A percentile compares a stretch with the other conserved stretches of the same genome.
phyloP scores from a whole-genome alignment of 2,329 filamentous ascomycete genomes.

The Aspergillus nomiae region DNA sequence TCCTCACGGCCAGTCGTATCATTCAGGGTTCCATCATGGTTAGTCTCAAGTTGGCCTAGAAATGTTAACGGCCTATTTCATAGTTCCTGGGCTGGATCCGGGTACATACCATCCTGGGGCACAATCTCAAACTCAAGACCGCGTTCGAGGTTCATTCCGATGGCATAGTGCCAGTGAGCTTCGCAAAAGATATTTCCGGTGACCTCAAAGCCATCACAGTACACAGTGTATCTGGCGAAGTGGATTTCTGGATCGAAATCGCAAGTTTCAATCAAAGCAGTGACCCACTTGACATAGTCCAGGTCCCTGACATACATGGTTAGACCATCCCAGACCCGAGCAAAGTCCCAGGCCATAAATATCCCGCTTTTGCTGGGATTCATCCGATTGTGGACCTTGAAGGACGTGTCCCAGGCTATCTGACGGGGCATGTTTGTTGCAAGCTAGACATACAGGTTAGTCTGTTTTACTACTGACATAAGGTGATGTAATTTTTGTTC shows the following conservation, averaged over 20 bases:
- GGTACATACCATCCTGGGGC: not conserved
- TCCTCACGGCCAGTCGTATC: not conserved
- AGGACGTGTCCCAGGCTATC: not conserved
- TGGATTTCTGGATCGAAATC: not conserved
- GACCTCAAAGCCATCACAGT: not conserved
- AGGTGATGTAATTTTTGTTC: not conserved
- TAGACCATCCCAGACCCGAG: not conserved
- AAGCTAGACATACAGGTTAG: not conserved
- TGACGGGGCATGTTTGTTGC: not conserved
- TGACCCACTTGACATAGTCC: not conserved
- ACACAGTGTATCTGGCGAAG: not conserved
- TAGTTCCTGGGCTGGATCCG: rapidly evolving
- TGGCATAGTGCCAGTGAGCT: not conserved
- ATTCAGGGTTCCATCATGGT: not conserved
- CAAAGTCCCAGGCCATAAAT: not conserved
- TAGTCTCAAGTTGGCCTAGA: not conserved
- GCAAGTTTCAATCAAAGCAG: not conserved
- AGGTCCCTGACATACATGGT: not conserved
- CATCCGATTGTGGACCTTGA: not conserved
- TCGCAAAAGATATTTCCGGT: not conserved
- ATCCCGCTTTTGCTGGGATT: not conserved
- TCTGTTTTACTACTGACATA: not conserved
- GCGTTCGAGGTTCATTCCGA: not conserved
- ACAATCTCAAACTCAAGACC: not conserved
- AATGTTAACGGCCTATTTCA: not conserved